Conservation (phyloP, 78 protist genomes). For the Bodo saltans region DNA sequence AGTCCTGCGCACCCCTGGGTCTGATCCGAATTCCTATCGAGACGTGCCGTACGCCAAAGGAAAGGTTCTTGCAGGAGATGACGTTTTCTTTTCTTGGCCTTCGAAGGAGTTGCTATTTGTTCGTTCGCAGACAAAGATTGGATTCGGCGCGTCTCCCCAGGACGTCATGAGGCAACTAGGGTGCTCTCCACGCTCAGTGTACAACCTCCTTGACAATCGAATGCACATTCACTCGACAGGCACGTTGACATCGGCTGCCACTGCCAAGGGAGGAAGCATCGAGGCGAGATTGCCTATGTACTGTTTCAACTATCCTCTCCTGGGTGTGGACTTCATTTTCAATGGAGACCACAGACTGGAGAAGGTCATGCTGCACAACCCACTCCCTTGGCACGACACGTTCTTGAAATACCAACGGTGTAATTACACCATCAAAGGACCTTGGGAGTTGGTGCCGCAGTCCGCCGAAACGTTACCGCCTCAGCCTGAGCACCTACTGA, state of each 20-base stretch:
- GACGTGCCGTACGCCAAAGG: not conserved
- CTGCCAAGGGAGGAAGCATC: not conserved
- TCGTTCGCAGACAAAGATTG: not conserved
- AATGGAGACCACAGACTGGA: not conserved
- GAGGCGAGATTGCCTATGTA: too few species aligned
- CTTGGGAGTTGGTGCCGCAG: too few species aligned
- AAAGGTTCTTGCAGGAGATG: not conserved
- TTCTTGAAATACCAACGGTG: not conserved
- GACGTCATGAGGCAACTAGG: not conserved
- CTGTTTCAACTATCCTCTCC: not conserved
- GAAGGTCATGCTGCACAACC: not conserved
- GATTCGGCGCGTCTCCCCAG: not conserved
- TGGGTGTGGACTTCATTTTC: not conserved
- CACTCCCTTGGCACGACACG: not conserved
- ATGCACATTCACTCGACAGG: not conserved
- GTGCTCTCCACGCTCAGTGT: not conserved
- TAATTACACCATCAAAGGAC: not conserved
- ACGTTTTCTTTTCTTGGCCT: not conserved
- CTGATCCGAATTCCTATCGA: not conserved
- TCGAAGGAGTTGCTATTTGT: not conserved
- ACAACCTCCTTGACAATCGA: not conserved
- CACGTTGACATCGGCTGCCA: too few species aligned
- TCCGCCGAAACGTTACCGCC: too few species aligned
- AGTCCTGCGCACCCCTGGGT: not conserved
- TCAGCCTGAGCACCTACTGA: too few species aligned